Evolutionary conservation across 805 yeast genomes (phyloP), one percentile per base, ranked within the genome.

Genomic region (Candida odintsovae): DNA sequence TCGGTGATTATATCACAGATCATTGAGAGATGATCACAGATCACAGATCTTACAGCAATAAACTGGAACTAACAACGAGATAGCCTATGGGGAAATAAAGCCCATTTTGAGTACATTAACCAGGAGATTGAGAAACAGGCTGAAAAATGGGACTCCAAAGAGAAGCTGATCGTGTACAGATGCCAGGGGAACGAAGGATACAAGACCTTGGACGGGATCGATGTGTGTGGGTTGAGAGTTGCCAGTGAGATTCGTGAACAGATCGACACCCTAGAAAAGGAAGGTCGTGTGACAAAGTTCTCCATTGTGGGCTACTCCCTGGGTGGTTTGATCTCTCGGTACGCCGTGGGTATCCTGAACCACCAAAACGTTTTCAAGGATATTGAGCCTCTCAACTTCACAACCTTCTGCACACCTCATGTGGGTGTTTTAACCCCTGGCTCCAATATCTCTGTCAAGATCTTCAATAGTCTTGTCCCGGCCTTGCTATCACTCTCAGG

Each of bases 151-250:
- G 43, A 49, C 2, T 57, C 58, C 23, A 59, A 43, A 18, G 52
- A 48, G 18, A 33, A 46, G 35, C 46, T 54, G 11, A 54, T 58
- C 7, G 55, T 51, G 19, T 60, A 43, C 43, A 56, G 49, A 38
- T 54, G 55, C 18, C 54, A 49, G 41, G 57, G 48, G 19, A 62
- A 59, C 29, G 59, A 54, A 46, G 92, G 90, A 7, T 86, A 80
- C 59, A 76, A 77, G 57, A 89, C 96, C 3, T 83, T 87, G 55
- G 96, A 89, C 59, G 96, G 96, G 2, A 80, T 88, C 20, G 95
- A 88, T 53, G 80, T 87, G 23, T 87, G 94, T 58, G 96, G 95
- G 2, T 71, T 80, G 42, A 69, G 95, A 20, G 83, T 86, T 8
- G 80, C 85, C 1, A 75, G 75, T 44, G 96, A 89, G 63, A 80